Base-by-base conservation (phyloP, 2,329 filamentous ascomycete genomes). In the Moelleriella libera region DNA sequence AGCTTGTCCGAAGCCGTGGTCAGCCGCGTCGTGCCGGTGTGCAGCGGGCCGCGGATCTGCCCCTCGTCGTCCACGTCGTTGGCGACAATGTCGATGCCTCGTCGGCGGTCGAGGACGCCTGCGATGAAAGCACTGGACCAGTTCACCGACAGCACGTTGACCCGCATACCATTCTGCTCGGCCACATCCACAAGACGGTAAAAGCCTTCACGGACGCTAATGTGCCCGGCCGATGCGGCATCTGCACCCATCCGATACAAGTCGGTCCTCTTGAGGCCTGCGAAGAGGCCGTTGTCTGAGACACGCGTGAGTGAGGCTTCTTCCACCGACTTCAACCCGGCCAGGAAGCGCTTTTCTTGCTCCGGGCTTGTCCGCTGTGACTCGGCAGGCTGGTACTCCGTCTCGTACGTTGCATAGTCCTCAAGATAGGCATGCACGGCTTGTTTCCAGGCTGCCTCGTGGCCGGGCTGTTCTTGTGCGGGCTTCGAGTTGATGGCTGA, bases 81-180 rank as follows among this genome's bases (percentile, higher is more conserved):
- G 50, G 72, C 66, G 8, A 71, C 54, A 29, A 76, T 54, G 30
- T 53, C 49, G 3, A 70, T 51, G 6, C 50, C 55, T 40, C 55
- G 56, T 12, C 54, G 58, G 41, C 57, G n/a, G n/a, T n/a, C 58
- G 21, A 74, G 58, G 6, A 64, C 69, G 43, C 71, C 71, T 30
- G 61, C 55, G 51, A 75, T 71, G 51, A 74, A 75, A 5, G 65
- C 62, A 1, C 57, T 51, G 7, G 70, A 74, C 71, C 71, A 75
- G 53, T 74, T 76, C 41, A 76, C 69, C 5, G 72, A 75, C 30
- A 76, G 58, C 12, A 77, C 57, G 42, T 63, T 64, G 30, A 71
- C 60, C 1, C 54, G 52, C 65, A 68, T 70, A 3, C 60, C 62
- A 9, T 57, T 58, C 0, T 49, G 52, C 3, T 43, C 37, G 4